Evolutionary conservation across 441 rosid genomes (phyloP), one percentile per base, ranked within the genome.

Genomic region (Omphalea diandra): DNA sequence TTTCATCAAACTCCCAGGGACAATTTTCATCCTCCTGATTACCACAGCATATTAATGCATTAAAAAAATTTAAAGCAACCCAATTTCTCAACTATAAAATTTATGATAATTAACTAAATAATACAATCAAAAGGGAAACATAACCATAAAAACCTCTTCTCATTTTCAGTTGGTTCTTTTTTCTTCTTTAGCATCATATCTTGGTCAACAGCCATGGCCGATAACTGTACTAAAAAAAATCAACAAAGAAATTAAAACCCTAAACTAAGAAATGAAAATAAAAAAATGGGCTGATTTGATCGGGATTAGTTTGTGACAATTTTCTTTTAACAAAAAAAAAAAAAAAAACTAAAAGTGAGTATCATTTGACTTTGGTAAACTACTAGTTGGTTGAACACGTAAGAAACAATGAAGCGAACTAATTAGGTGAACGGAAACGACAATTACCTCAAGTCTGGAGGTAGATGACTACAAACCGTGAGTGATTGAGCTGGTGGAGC

Each of bases 1-100:
- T 81, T 93, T 96, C 94, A 96, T 80, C 76, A 96, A 81, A 79
- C 94, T 93, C 67, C 97, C 98, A 4, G 97, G 87, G 68, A 79
- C 85, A 76, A 96, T 96, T 32, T 91, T 90, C 88, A 82, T 81
- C 81, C 88, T 93, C 96, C 98, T 96, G 76, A 63, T 65, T 59
- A 63, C 44, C 74, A 55, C 36, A 50, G 35, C 33, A 7, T 52
- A 10, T 26, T 5, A 29, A 54, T 32, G 12, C 26, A 46, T 10
- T 31, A 67, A 43, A 24, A 54, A 33, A 12, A 5, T 1, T n/a
- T 43, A 59, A 68, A 4, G 43, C 22, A 62, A 73, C 33, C 9
- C 50, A 62, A 36, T 61, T n/a, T 32, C 31, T 68, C 22, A 57
- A 26, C 29, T 15, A 36, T 11, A 35, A 38, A 59, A 33, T n/a